Conservation (phyloP, 129 eudicot species). For the Oenanthe sinensis region DNA sequence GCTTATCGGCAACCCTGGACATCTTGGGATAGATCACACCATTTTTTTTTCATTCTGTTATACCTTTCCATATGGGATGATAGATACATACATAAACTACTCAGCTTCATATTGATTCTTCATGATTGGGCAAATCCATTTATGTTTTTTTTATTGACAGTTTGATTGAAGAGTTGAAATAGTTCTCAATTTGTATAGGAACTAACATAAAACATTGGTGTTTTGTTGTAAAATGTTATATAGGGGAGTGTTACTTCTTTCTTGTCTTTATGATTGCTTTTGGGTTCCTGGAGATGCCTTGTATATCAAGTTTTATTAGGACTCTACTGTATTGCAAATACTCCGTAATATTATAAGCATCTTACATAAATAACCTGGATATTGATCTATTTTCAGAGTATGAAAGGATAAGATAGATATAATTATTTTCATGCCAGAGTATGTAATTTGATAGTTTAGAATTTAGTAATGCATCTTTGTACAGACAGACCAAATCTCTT, state of each 20-base stretch:
- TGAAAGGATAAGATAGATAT: background rate
- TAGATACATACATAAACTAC: background rate
- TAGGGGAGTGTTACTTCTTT: background rate
- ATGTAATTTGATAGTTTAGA: background rate
- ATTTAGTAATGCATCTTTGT: background rate
- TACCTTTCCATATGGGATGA: background rate
- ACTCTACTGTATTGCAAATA: background rate
- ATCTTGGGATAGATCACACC: conserved; percentile 25
- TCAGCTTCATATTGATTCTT: background rate
- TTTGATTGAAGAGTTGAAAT: background rate
- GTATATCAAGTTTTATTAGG: background rate
- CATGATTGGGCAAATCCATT: background rate
- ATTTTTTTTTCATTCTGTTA: background rate
- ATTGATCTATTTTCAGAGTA: background rate
- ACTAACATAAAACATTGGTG: background rate
- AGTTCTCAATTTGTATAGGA: background rate
- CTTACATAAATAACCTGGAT: background rate
- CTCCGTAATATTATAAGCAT: background rate
- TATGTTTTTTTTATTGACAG: background rate
- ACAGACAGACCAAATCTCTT: background rate
- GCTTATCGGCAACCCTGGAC: conserved; percentile 48
- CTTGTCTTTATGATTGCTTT: background rate
- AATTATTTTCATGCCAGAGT: background rate
- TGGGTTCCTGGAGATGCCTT: background rate
- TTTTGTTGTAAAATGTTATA: background rate